These are phyloP conservation scores for Aspergillus pseudonomiae DNA, from an alignment of 2,329 filamentous ascomycete genomes.

Conservation along the genomic window DNA sequence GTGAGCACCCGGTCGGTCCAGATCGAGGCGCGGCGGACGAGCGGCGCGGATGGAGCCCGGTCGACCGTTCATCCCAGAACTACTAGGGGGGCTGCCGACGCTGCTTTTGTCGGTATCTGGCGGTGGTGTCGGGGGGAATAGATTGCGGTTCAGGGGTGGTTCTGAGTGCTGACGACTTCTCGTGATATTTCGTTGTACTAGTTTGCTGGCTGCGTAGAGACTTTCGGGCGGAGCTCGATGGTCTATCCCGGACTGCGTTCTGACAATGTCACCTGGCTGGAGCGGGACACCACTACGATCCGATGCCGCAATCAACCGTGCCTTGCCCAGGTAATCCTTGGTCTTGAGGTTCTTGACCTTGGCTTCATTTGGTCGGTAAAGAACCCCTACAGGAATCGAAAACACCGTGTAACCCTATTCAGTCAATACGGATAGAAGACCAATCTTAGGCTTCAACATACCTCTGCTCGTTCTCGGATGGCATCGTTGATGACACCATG, in stretches of 20 bases:
- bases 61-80: slow-evolving; percentile 45
- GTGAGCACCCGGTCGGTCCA: slow-evolving; percentile 32
- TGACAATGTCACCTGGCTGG: slow-evolving; percentile 61
- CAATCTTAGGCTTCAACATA: slow-evolving; percentile 42
- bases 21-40: slow-evolving; percentile 51
- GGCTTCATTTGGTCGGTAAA: slow-evolving; percentile 94
- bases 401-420: slow-evolving; percentile 92
- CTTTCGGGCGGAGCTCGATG: slow-evolving; percentile 75
- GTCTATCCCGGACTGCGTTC: slow-evolving; percentile 52
- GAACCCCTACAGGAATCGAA: slow-evolving; percentile 92
- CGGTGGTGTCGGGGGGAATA: slow-evolving; percentile 97
- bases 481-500: slow-evolving; percentile 98
- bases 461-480: slow-evolving; percentile 89
- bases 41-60: slow-evolving; percentile 53
- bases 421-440: background rate
- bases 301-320: slow-evolving; percentile 86
- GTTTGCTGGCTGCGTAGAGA: slow-evolving; percentile 87
- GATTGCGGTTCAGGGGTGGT: slow-evolving; percentile 74
- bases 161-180: slow-evolving; percentile 82
- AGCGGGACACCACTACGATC: slow-evolving; percentile 80
- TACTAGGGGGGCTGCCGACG: slow-evolving; percentile 29
- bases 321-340: slow-evolving; percentile 96
- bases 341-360: slow-evolving; percentile 98
- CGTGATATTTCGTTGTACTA: slow-evolving; percentile 82
- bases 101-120: slow-evolving; percentile 76